phyloP scores from a whole-genome alignment of 192 early-diverging fungal species.

The Linderina pennispora region DNA sequence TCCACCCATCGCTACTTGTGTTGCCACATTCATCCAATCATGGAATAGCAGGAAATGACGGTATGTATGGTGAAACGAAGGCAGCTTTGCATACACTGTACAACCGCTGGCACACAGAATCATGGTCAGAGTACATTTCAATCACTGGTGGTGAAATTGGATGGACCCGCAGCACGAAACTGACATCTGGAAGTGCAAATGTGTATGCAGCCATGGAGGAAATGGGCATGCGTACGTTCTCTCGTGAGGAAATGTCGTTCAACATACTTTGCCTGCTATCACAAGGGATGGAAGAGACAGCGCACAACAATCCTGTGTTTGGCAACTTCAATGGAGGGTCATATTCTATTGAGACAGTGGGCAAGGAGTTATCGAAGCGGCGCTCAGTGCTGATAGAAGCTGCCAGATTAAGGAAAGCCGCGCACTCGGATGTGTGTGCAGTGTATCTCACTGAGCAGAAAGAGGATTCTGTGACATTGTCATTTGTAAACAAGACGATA shows the following conservation, averaged over 20 bases:
- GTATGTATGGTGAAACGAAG: constrained; percentile 85
- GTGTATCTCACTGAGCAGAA: no score
- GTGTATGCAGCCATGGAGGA: constrained; percentile 80
- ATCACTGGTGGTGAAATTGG: constrained; percentile 86
- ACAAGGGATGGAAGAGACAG: constrained; percentile 62
- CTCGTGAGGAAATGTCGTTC: background rate
- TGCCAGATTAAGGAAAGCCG: background rate
- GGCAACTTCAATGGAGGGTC: constrained; percentile 85
- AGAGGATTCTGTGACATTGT: no score
- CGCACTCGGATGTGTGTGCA: no score
- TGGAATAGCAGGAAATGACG: constrained; percentile 81
- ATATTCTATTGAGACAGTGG: constrained; percentile 67
- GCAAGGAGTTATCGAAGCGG: constrained; percentile 35
- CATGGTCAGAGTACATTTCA: constrained; percentile 75
- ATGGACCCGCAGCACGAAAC: constrained; percentile 89
- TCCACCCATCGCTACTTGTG: constrained; percentile 77
- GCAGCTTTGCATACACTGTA: constrained; percentile 80
- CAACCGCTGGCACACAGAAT: constrained; percentile 81
- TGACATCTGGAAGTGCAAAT: constrained; percentile 77
- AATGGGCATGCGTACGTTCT: constrained; percentile 52
- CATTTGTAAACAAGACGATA: constrained; percentile 54
- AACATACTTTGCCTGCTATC: constrained; percentile 74
- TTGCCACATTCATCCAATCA: constrained; percentile 87
- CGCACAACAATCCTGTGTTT: constrained; percentile 71
- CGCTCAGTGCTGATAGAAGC: background rate